A percentile compares a stretch with the other conserved stretches of the same genome.
Conservation (phyloP, 768 basidiomycete genomes). For the Baorangia bicolor region DNA sequence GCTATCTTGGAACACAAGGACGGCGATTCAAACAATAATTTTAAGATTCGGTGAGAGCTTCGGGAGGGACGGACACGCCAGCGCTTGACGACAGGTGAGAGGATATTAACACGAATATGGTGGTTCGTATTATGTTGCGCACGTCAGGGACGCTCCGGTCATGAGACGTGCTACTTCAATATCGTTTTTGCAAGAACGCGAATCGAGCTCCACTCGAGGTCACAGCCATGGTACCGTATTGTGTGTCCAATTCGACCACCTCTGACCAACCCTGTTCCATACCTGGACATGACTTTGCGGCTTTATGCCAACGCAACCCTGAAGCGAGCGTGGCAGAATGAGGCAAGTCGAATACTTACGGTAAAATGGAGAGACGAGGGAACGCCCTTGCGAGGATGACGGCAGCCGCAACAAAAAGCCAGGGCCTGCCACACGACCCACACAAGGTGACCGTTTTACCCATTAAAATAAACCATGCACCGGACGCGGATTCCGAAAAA, state of each 20-base stretch:
- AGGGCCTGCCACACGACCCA: slow-evolving; percentile 17
- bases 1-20: background rate
- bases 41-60: slow-evolving; percentile 2
- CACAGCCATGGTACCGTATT: background rate
- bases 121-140: background rate
- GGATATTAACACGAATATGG: slow-evolving; percentile 10
- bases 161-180: too few relatives aligned
- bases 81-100: slow-evolving; percentile 11
- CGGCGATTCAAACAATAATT: background rate
- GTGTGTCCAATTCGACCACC: background rate
- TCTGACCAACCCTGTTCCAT: slow-evolving; percentile 8
- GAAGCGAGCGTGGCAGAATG: slow-evolving; percentile 4
- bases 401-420: slow-evolving; percentile 12
- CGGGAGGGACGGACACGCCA: background rate
- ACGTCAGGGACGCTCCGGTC: slow-evolving; percentile 4
- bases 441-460: slow-evolving; percentile 1
- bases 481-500: background rate
- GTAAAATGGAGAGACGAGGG: slow-evolving; percentile 9
- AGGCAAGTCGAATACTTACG: slow-evolving; percentile 9
- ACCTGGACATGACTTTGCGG: slow-evolving; percentile 19
- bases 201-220: background rate
- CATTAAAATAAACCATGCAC: slow-evolving; percentile 2
- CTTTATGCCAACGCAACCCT: slow-evolving; percentile 1
- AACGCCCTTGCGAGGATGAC: slow-evolving; percentile 11
- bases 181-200: too few relatives aligned